These are phyloP conservation scores for Geoglossum glabrum DNA, from an alignment of 495 filamentous ascomycete genomes.

Conservation along the genomic window DNA sequence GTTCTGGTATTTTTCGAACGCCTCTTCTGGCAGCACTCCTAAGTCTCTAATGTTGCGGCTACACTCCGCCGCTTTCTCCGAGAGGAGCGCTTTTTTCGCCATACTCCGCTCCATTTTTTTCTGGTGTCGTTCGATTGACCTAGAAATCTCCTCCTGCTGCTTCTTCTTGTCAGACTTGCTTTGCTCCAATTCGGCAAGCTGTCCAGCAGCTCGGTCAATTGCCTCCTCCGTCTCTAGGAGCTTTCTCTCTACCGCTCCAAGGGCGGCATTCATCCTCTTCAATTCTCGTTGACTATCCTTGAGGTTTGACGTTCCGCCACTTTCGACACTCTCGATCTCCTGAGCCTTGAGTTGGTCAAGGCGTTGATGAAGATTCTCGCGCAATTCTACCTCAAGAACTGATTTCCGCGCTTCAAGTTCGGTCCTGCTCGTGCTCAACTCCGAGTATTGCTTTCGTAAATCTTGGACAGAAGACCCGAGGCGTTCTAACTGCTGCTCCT, in stretches of 20 bases:
- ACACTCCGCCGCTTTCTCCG: constrained; percentile 55
- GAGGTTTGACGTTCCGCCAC: constrained; percentile 21
- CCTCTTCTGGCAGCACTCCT: constrained; percentile 83
- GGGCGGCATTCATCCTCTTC: constrained; percentile 44
- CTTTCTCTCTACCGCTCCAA: constrained; percentile 41
- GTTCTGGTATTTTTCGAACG: constrained; percentile 75
- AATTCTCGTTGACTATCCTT: constrained; percentile 48
- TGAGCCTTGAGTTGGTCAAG: constrained; percentile 73
- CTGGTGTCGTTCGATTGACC: constrained; percentile 67
- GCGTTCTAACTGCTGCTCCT: constrained; percentile 61
- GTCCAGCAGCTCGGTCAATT: constrained; percentile 40
- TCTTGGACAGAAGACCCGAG: constrained; percentile 48
- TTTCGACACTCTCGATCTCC: constrained; percentile 41
- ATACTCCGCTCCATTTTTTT: constrained; percentile 84
- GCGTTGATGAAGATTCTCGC: constrained; percentile 63
- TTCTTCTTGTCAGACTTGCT: constrained; percentile 45
- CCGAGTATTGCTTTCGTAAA: constrained; percentile 51
- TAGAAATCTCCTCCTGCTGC: constrained; percentile 52
- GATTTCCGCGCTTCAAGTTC: constrained; percentile 66
- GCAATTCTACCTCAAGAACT: constrained; percentile 63
- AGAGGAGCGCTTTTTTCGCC: constrained; percentile 61
- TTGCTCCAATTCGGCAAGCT: constrained; percentile 39
- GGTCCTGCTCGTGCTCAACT: constrained; percentile 48
- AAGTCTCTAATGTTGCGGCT: constrained; percentile 77
- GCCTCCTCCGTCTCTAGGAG: constrained; percentile 50